These are phyloP conservation scores for Croton laevigatus DNA, from an alignment of 441 rosid species.

Conservation along the genomic window DNA sequence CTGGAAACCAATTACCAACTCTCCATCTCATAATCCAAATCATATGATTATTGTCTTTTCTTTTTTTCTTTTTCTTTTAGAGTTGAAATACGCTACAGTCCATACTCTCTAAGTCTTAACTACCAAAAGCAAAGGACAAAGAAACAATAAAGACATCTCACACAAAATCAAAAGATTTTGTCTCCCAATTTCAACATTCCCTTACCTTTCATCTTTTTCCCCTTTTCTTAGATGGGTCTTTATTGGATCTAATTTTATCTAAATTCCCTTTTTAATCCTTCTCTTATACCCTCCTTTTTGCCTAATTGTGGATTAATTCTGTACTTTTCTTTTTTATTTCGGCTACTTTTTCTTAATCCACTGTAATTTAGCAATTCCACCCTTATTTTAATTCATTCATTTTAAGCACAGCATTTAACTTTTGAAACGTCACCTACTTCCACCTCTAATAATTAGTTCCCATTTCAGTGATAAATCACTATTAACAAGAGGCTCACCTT, in stretches of 20 bases:
- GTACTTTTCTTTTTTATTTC: conserved; percentile 18
- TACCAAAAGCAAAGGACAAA: conserved; percentile 30
- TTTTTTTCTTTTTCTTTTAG: conserved; percentile 9
- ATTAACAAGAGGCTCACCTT: not conserved
- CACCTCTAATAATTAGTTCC: not conserved
- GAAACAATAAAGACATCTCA: conserved; percentile 29
- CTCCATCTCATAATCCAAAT: conserved; percentile 9
- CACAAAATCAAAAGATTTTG: conserved; percentile 40
- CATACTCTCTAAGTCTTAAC: conserved; percentile 15
- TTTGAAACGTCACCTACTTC: not conserved
- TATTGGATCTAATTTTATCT: conserved; percentile 32
- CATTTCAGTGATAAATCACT: not conserved
- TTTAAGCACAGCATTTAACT: not conserved
- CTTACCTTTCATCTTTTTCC: conserved; percentile 18
- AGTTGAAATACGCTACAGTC: conserved; percentile 27
- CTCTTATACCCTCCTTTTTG: conserved; percentile 22
- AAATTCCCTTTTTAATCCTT: conserved; percentile 34
- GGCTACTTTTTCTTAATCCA: conserved; percentile 10
- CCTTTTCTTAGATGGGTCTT: conserved; percentile 19
- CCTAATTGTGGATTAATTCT: conserved; percentile 21
- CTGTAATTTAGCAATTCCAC: not conserved
- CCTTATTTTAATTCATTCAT: not conserved
- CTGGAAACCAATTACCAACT: conserved; percentile 19
- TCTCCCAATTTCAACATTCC: conserved; percentile 46
- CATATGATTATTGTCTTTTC: conserved; percentile 15